Base-by-base conservation (phyloP, 352 stramenopile genomes). In the Pythium pyrilobum region DNA sequence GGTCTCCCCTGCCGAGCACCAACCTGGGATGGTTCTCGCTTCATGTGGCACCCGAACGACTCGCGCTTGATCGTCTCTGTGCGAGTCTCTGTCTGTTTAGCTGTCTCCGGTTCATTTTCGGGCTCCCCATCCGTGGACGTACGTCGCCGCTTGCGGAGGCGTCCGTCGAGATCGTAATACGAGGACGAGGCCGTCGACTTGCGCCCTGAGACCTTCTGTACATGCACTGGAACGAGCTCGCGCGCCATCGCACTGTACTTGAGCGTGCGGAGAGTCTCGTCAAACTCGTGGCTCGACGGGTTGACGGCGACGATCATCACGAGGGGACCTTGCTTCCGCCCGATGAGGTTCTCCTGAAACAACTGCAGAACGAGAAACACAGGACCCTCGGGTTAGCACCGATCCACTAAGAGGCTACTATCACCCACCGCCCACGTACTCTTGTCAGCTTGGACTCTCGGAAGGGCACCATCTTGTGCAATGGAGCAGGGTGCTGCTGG, bases 301-400 rank as follows among this genome's bases (percentile, higher is more conserved):
- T 98, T 97, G 24, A 98, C 92, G 40, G 97, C 97, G 24, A 98
- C 92, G 64, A 99, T 97, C 94, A 99, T 99, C 20, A 94, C 87
- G 0, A 97, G 85, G 15, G 85, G 85, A 3, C 89, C 88, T 33
- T 81, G 63, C 38, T 93, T 78, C 28, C 76, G 81, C n/a, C 81
- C 78, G 2, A 89, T 71, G 10, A 98, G 74, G 59, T 96, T 95
- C 60, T 97, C 86, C 74, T 98, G 95, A 51, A 99, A 98, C 40
- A 99, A 70, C 64, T 97, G 51, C 29, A 56, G 11, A 43, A 28
- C 47, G 38, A 27, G 11, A 32, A 40, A 20, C 28, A 50, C 13
- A 5, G 25, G 3, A 53, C 8, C 31, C 31, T 8, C 15, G 15
- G 9, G 15, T 38, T 20, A 12, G 27, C 27, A 12, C 4, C 23